A percentile compares a stretch with the other conserved stretches of the same genome.
Conservation (phyloP, 129 eudicot genomes). For the Helianthus annuus region HanXRQr2.0-SUNRISE NC_035448.2:131185941-131186440, state of each 20-base stretch:
- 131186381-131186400: too few species aligned
- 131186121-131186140: conserved; percentile 71
- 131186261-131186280: conserved; percentile 84
- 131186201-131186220: conserved; percentile 84
- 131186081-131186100: neutral
- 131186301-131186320: conserved; percentile 19
- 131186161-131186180: conserved; percentile 99
- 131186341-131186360: too few species aligned
- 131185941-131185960: conserved; percentile 64
- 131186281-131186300: conserved; percentile 80
- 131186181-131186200: conserved; percentile 93
- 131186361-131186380: too few species aligned
- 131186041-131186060: conserved; percentile 24
- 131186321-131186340: conserved; percentile 1
- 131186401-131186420: too few species aligned
- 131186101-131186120: conserved; percentile 58
- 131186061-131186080: conserved; percentile 3
- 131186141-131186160: conserved; percentile 80
- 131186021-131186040: conserved; percentile 81
- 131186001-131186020: conserved; percentile 76
- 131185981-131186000: conserved; percentile 81
- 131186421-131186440: too few species aligned
- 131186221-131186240: conserved; percentile 78
- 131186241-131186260: conserved; percentile 70
- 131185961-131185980: conserved; percentile 95